Evolutionary conservation across 495 filamentous ascomycete genomes (phyloP), one percentile per base, ranked within the genome.

Genomic region (Tirmania nivea): DNA sequence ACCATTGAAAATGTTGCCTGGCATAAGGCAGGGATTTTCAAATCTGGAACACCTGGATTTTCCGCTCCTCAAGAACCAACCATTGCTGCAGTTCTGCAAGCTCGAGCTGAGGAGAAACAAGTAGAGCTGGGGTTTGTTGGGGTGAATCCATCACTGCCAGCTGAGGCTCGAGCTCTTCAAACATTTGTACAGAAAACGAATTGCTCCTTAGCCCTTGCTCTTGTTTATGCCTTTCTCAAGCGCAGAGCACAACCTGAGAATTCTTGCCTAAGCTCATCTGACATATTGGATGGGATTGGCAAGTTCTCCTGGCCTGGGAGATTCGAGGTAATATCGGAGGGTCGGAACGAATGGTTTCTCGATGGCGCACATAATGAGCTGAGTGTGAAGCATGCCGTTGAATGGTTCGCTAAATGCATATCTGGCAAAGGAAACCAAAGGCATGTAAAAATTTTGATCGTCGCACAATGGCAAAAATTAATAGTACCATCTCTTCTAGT

Each of bases 21-120:
- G 73, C 67, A 75, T 52, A 75, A 76, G 65, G 63, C 66, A 2
- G 73, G 73, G 5, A 65, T 76, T 17, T 69, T 69, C 12, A 75
- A 73, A 59, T 1, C 12, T 0, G 71, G 70, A 0, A 57, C 65
- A 1, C 61, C 50, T 52, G 71, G 57, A 7, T 69, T 74, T 35
- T 70, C 72, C 0, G 47, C 52, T 7, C 21, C 37, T 12, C 60
- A 63, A 39, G 45, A 35, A 1, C 25, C 34, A 11, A 50, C 10
- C 17, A 54, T 53, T 8, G 11, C 54, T 21, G 19, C 19, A 25
- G 60, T 63, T 17, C 50, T 63, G 1, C 53, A 50, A 16, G 35
- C 53, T 48, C 25, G 60, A n/a, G 60, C 60, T 21, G 48, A 25
- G 21, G 60, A 63, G 45, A 62, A 54, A 42, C n/a, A 51, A 21